Conservation (phyloP, 1,139 yeast species). For the Nakaseomyces sp. region DNA sequence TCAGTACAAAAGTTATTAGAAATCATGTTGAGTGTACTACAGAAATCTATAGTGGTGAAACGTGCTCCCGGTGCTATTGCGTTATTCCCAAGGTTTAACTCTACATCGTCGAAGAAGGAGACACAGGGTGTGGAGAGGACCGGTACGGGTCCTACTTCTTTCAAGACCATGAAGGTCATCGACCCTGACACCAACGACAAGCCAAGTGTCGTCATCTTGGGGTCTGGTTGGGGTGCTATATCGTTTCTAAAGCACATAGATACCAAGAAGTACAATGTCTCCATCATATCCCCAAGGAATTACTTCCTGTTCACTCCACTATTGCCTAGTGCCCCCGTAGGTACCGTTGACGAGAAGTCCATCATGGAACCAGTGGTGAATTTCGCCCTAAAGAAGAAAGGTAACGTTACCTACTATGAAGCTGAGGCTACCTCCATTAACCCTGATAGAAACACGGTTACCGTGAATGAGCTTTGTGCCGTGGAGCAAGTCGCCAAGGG, state of each 20-base stretch:
- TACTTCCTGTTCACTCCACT: slow-evolving; percentile 91
- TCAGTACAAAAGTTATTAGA: too few species aligned
- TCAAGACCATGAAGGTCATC: slow-evolving; percentile 34
- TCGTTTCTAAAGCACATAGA: slow-evolving; percentile 79
- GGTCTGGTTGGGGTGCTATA: slow-evolving; percentile 94
- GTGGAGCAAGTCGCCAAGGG: slow-evolving; percentile 31
- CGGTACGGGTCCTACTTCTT: slow-evolving; percentile 34
- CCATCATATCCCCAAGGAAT: slow-evolving; percentile 86
- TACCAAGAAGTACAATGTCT: slow-evolving; percentile 79
- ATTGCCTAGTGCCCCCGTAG: slow-evolving; percentile 89
- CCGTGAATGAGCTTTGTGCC: slow-evolving; percentile 39
- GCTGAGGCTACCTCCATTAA: slow-evolving; percentile 87
- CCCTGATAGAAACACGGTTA: slow-evolving; percentile 57
- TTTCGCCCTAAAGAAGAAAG: slow-evolving; percentile 66
- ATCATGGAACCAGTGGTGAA: slow-evolving; percentile 81
- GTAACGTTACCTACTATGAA: slow-evolving; percentile 80
- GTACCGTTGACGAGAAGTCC: slow-evolving; percentile 86
- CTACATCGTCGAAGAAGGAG: slow-evolving; percentile 6
- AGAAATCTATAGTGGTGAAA: background rate
- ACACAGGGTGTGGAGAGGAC: slow-evolving; percentile 10
- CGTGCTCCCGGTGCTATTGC: slow-evolving; percentile 6
- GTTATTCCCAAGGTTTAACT: slow-evolving; percentile 5
- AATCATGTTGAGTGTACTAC: slow-evolving; percentile 2
- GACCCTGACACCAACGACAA: slow-evolving; percentile 29
- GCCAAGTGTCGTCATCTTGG: slow-evolving; percentile 57